Evolutionary conservation across 2,329 filamentous ascomycete species (phyloP), one percentile per base, ranked within the genome.

Genomic region (Claviceps pazoutovae): DNA sequence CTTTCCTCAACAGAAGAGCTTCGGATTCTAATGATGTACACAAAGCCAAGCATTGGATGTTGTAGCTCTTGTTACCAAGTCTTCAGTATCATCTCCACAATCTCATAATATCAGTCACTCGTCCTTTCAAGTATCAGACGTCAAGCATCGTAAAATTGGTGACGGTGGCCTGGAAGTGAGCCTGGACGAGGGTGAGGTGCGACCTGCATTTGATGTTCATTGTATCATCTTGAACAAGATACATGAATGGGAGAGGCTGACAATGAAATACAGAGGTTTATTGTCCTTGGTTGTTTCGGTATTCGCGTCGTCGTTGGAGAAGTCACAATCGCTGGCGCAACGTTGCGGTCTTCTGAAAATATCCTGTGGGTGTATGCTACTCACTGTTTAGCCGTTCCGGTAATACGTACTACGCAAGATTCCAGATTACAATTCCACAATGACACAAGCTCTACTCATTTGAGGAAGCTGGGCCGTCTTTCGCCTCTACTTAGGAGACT

Each of bases 261-360:
- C 34, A 17, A n/a, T 26, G 14, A 19, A n/a, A 7, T 6, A 1
- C 49, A 83, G 79, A 75, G 80, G 16, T 68, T 85, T 42, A 70
- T 82, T 4, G 66, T 84, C 8, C 68, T 88, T 11, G 87, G 87
- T 1, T 82, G 78, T 59, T 93, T 82, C 63, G 79, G 81, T 16
- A 62, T 91, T 34, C 71, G 70, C 13, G 74, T 91, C 0, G 59
- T 70, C 8, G 72, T 71, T 50, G 87, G 87, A 2, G 72, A 80
- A 44, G 69, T 85, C 23, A 81, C 78, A 1, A 64, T 91, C 26
- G 75, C 80, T 14, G 85, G 86, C 16, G 80, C 84, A 6, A 76
- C 73, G 6, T 62, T 91, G 3, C 68, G 70, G 11, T 62, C 74
- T 1, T 70, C 73, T 0, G 67, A 73, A 26, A 63, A 59, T 1